Evolutionary conservation across 257 asterid genomes (phyloP).

Genomic region (Salvia rosmarinus): DNA sequence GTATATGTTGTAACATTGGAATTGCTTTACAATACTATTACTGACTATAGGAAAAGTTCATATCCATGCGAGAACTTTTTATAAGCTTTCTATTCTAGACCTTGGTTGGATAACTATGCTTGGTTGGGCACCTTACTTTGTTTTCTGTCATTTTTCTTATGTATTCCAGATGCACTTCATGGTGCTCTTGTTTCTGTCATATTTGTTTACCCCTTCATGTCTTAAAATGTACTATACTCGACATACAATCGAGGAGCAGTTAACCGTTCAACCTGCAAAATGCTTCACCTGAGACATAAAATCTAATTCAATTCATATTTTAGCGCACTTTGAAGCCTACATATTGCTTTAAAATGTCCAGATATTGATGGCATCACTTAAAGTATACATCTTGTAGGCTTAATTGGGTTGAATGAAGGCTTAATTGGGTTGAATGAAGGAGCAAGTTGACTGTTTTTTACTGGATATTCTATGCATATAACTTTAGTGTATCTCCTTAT

Average conservation of each 20-base stretch:
- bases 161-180: constrained; percentile 3
- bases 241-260: constrained; percentile 3
- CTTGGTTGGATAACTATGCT: constrained; percentile 14
- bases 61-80: too few species aligned
- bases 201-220: constrained; percentile 33
- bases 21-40: too few species aligned
- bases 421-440: constrained; percentile 24
- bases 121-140: constrained; percentile 18
- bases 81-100: neutral
- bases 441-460: constrained; percentile 28
- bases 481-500: constrained; percentile 27
- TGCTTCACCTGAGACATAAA: constrained; percentile 1
- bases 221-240: constrained; percentile 22
- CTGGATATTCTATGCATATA: constrained; percentile 19
- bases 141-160: neutral
- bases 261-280: constrained; percentile 22
- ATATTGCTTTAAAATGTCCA: constrained; percentile 23
- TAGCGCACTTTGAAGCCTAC: constrained; percentile 14
- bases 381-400: constrained; percentile 10
- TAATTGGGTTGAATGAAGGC: neutral
- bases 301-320: constrained; percentile 6
- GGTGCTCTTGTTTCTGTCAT: constrained; percentile 28
- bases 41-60: too few species aligned
- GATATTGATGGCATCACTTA: neutral
- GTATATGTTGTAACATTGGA: too few species aligned